Evolutionary conservation across 2,329 filamentous ascomycete species (phyloP).

Genomic region (Colletotrichum sp.): DNA sequence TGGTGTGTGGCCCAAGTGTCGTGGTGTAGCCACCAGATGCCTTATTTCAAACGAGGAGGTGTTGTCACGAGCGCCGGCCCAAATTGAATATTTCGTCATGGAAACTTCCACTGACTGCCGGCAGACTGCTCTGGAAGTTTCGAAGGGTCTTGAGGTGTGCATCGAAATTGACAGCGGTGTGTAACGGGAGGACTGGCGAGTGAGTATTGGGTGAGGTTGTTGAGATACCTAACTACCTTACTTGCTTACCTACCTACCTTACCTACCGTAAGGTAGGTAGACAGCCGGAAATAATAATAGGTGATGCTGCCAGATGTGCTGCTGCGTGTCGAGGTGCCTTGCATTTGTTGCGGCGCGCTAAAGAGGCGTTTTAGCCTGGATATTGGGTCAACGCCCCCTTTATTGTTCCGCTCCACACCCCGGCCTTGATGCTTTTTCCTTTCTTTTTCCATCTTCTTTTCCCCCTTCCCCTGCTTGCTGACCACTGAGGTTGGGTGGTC

Average conservation of each 20-base stretch:
- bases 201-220: neutral
- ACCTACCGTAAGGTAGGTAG: too few relatives aligned
- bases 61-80: neutral
- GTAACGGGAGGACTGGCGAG: neutral
- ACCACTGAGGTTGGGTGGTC: neutral
- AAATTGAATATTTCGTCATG: slow-evolving; percentile 2
- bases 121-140: neutral
- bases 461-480: neutral
- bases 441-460: neutral
- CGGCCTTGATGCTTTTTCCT: neutral
- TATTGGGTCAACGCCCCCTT: neutral
- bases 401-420: neutral
- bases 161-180: neutral
- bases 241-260: neutral
- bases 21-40: neutral
- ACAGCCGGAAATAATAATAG: neutral
- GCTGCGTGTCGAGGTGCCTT: slow-evolving; percentile 7
- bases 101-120: neutral
- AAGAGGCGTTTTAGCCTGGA: slow-evolving; percentile 17
- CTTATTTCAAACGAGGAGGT: slow-evolving; percentile 5
- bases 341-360: slow-evolving; percentile 12
- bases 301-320: neutral
- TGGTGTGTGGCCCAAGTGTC: slow-evolving; percentile 7
- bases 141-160: neutral
- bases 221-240: neutral